Conservation (phyloP, 73 alveolate species). For the Stentor coeruleus region DNA sequence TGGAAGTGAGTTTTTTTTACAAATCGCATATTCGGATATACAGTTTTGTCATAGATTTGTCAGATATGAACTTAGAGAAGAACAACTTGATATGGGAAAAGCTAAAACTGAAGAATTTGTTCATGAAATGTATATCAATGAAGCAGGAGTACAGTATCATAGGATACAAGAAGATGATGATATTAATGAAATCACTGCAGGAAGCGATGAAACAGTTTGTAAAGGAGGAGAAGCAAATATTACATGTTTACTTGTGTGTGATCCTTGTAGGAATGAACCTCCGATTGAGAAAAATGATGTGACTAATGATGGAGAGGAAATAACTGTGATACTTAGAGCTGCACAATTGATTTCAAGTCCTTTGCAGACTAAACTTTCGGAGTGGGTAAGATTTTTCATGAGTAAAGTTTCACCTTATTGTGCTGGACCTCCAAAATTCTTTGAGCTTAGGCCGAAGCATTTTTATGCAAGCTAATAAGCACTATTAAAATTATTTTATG, state of each 20-base stretch:
- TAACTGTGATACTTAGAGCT: conserved; percentile 44
- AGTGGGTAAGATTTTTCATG: conserved; percentile 47
- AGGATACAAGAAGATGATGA: conserved; percentile 56
- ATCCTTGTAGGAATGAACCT: conserved; percentile 35
- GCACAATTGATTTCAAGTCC: conserved; percentile 36
- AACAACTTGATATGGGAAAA: conserved; percentile 38
- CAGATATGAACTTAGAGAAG: conserved; percentile 54
- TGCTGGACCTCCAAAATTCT: conserved; percentile 42
- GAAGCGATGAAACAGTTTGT: conserved; percentile 27
- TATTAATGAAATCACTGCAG: conserved; percentile 24
- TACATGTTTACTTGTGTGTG: conserved; percentile 42
- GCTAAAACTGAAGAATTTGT: conserved; percentile 49
- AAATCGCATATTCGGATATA: conserved; percentile 76
- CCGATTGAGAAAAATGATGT: conserved; percentile 26
- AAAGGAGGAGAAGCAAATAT: conserved; percentile 34
- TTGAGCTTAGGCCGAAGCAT: conserved; percentile 57
- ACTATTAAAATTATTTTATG: too few species aligned
- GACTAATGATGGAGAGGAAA: conserved; percentile 44
- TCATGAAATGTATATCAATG: conserved; percentile 35
- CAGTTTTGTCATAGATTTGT: conserved; percentile 81
- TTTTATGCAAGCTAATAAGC: conserved; percentile 35
- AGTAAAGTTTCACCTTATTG: conserved; percentile 39
- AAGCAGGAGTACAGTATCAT: conserved; percentile 51
- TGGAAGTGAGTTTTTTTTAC: conserved; percentile 43
- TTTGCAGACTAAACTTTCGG: conserved; percentile 36